phyloP scores from a whole-genome alignment of 352 stramenopile genomes.

The Saprolegnia diclina region DNA sequence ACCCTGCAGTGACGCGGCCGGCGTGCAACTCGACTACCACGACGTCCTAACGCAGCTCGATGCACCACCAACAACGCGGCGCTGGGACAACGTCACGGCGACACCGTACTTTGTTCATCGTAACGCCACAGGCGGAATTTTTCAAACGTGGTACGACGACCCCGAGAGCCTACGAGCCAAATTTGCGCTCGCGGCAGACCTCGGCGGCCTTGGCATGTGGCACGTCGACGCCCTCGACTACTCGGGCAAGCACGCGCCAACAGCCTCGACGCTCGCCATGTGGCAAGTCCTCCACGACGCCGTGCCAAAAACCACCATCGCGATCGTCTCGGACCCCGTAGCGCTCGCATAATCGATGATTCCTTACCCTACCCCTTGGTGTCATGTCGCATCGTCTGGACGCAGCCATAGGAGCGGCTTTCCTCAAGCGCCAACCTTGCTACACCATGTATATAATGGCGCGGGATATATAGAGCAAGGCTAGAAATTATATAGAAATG shows the following conservation, averaged over 20 bases:
- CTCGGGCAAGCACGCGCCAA: slow-evolving; percentile 11
- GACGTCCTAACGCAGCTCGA: slow-evolving; percentile 40
- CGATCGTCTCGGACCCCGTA: neutral
- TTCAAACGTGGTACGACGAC: slow-evolving; percentile 76
- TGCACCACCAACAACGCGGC: slow-evolving; percentile 31
- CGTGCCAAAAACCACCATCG: neutral
- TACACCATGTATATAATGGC: no score
- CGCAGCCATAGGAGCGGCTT: no score
- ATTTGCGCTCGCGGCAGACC: slow-evolving; percentile 46
- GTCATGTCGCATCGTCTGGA: no score
- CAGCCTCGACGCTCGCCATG: neutral
- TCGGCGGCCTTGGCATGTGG: slow-evolving; percentile 77
- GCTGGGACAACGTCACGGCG: slow-evolving; percentile 53
- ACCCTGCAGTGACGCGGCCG: slow-evolving; percentile 70
- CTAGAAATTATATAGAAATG: neutral
- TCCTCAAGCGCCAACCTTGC: no score
- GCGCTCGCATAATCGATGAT: no score
- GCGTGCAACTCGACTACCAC: slow-evolving; percentile 54
- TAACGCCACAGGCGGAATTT: slow-evolving; percentile 19
- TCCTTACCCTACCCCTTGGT: no score
- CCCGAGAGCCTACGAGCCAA: slow-evolving; percentile 49
- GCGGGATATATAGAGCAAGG: neutral
- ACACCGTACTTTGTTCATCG: slow-evolving; percentile 44
- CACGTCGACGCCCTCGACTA: slow-evolving; percentile 76
- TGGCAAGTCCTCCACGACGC: slow-evolving; percentile 12